Evolutionary conservation across 129 eudicot genomes (phyloP), one percentile per base, ranked within the genome.

Genomic region (Arctium lappa): DNA sequence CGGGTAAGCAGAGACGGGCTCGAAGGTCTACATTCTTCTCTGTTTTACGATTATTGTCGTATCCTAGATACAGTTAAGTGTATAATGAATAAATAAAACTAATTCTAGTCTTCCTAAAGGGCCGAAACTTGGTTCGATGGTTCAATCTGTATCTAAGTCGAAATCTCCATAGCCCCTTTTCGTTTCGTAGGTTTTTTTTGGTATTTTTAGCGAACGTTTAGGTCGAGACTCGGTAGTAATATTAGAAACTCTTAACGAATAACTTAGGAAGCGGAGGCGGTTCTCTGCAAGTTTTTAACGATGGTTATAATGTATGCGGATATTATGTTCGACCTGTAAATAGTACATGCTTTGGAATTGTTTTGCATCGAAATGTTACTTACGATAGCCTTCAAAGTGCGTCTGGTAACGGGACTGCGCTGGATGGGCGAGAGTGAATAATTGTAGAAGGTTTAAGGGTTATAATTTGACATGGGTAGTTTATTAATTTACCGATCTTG

Each of bases 1-100:
- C 81, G 99, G 80, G 97, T 91, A 0, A 90, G 92, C 74, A 86
- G 99, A 85, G 97, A 93, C 18, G 99, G 99, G 33, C 88, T 93
- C 60, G 97, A 95, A 80, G 99, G 99, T 2, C 87, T 87, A 31
- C 90, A 95, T 1, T 95, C 99, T 5, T 76, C 92, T 0, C 90
- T 95, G 2, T 95, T 95, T 39, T 91, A 76, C 69, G 92, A 95
- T 13, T 95, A 83, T 79, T 76, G 78, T 48, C 91, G 97, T 3
- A 89, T 95, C 74, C 38, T 95, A 3, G 94, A 91, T 8, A 2
- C 69, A 2, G 99, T 93, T 6, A 92, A 72, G 82, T 15, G 76
- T 70, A 87, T 90, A 12, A 91, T 88, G 94, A 83, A 29, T 50
- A 66, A 29, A 1, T 50, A 42, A 16, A 40, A 71, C 27, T 76